These are phyloP conservation scores for Penicillium frequentans DNA, from an alignment of 2,329 filamentous ascomycete species.

Conservation along the genomic window DNA sequence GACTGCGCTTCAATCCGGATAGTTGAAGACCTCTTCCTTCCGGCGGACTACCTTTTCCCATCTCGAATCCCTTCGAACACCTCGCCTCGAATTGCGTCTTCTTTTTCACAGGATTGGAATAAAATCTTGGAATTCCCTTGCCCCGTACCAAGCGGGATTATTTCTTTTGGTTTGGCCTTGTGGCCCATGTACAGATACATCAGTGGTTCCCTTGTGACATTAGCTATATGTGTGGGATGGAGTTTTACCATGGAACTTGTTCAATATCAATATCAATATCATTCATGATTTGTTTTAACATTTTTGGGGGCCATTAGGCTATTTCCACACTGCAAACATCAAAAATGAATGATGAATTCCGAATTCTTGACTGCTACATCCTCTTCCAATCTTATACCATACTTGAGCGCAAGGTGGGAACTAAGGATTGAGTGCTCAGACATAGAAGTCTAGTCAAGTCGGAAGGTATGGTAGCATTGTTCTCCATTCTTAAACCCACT, in stretches of 20 bases:
- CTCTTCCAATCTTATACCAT: neutral
- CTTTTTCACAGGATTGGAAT: neutral
- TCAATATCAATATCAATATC: constrained; percentile 11
- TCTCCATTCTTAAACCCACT: neutral
- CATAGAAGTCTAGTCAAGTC: neutral
- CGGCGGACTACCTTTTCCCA: neutral
- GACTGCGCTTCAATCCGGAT: neutral
- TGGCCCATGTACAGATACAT: constrained; percentile 27
- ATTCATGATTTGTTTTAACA: neutral
- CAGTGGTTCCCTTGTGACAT: constrained; percentile 20
- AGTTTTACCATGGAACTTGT: constrained; percentile 21
- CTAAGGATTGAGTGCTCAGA: neutral
- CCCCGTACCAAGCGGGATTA: neutral
- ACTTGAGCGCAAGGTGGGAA: neutral
- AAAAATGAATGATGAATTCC: neutral
- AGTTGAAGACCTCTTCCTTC: neutral
- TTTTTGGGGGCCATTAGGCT: neutral
- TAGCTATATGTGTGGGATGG: constrained; percentile 24
- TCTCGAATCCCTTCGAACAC: neutral
- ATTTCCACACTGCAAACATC: neutral
- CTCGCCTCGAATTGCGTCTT: neutral
- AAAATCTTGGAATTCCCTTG: neutral
- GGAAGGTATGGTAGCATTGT: neutral
- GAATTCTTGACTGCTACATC: neutral
- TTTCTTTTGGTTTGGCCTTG: constrained; percentile 18